These are phyloP conservation scores for Tolypocladium tundrense DNA, from an alignment of 2,329 filamentous ascomycete genomes.

Conservation along the genomic window DNA sequence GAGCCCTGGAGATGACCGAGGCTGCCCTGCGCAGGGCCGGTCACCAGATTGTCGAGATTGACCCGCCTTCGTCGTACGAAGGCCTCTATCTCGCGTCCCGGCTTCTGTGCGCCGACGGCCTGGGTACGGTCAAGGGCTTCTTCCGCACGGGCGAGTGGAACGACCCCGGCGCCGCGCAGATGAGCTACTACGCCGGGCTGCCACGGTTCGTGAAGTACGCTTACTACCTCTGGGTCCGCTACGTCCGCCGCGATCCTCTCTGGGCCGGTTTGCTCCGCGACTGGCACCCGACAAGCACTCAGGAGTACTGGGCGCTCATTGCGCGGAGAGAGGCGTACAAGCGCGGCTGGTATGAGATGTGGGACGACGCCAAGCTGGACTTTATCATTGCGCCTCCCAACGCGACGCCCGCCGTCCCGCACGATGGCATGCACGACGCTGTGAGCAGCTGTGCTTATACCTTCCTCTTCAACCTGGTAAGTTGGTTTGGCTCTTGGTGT, in stretches of 20 bases:
- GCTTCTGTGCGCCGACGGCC: constrained; percentile 77
- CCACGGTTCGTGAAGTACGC: constrained; percentile 67
- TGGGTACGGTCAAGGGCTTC: constrained; percentile 66
- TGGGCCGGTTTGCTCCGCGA: constrained; percentile 70
- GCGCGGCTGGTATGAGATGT: constrained; percentile 74
- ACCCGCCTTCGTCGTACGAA: constrained; percentile 61
- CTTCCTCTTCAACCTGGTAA: constrained; percentile 79
- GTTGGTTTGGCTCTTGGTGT: constrained; percentile 13
- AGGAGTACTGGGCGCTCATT: constrained; percentile 76
- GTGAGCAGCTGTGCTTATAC: constrained; percentile 86
- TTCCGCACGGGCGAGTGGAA: constrained; percentile 70
- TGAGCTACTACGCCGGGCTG: constrained; percentile 63
- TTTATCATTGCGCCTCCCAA: constrained; percentile 78
- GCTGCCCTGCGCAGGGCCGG: constrained; percentile 59
- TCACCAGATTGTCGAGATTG: constrained; percentile 58
- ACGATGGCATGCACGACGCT: constrained; percentile 76
- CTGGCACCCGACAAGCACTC: constrained; percentile 64
- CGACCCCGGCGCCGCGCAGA: constrained; percentile 66
- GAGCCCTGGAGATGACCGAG: constrained; percentile 63
- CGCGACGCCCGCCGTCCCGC: constrained; percentile 79
- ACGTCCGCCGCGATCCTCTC: constrained; percentile 62
- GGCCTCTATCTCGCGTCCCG: constrained; percentile 68
- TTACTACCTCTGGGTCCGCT: constrained; percentile 86
- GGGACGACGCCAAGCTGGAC: constrained; percentile 63
- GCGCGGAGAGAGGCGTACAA: constrained; percentile 68